Evolutionary conservation across 768 basidiomycete genomes (phyloP).

Genomic region (Boletus vermiculosoides): DNA sequence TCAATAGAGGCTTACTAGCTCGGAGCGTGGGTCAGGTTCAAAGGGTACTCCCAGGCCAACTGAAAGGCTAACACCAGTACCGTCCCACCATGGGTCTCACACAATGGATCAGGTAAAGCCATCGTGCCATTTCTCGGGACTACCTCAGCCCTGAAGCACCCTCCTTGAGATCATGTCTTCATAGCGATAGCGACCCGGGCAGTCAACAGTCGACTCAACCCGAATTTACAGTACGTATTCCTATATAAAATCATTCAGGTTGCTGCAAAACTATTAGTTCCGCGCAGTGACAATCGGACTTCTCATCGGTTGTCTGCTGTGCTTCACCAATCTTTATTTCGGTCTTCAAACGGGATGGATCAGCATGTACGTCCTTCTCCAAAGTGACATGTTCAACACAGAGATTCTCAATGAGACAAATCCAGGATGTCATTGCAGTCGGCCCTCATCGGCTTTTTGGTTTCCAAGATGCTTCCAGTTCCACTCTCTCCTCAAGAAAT

Average conservation of each 20-base stretch:
- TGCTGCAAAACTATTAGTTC: conserved; percentile 25
- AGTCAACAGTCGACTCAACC: conserved; percentile 11
- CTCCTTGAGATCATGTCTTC: conserved; percentile 7
- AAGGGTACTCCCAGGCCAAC: too few relatives aligned
- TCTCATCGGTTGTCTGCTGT: conserved; percentile 80
- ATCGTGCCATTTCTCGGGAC: neutral
- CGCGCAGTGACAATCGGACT: conserved; percentile 75
- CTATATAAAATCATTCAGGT: neutral
- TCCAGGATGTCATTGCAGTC: conserved; percentile 94
- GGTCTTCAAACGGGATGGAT: conserved; percentile 91
- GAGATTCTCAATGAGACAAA: neutral
- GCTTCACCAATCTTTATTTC: conserved; percentile 89
- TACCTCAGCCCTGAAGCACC: neutral
- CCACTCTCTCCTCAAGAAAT: conserved; percentile 90
- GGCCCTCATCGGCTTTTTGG: conserved; percentile 85
- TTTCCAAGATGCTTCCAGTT: conserved; percentile 70
- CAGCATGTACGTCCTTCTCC: conserved; percentile 57
- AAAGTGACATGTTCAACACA: neutral
- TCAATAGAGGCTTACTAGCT: too few relatives aligned
- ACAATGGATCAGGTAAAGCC: conserved; percentile 26
- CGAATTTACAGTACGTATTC: conserved; percentile 32
- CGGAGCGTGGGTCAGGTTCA: too few relatives aligned
- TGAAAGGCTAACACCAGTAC: too few relatives aligned
- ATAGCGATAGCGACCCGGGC: neutral
- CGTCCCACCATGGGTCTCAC: conserved; percentile 12